Conservation (phyloP, 2,329 filamentous ascomycete genomes). For the Davidsoniella virescens region DNA sequence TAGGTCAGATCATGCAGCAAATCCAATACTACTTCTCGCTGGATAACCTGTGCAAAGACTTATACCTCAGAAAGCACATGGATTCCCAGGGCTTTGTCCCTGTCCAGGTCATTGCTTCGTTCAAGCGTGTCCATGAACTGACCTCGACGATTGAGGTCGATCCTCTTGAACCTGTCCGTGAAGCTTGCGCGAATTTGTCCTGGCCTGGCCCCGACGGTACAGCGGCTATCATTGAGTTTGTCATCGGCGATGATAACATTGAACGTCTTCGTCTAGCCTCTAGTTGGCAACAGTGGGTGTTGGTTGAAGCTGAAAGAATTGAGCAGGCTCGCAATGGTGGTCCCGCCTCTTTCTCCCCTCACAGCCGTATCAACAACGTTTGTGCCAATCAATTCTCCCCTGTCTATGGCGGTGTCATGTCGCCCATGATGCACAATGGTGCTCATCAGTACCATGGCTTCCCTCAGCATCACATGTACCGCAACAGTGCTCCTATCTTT, state of each 20-base stretch:
- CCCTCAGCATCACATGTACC: slow-evolving; percentile 19
- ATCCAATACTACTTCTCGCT: slow-evolving; percentile 95
- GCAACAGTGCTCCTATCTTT: slow-evolving; percentile 11
- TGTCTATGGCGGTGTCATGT: slow-evolving; percentile 4
- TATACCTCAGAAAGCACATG: slow-evolving; percentile 80
- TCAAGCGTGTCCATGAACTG: slow-evolving; percentile 66
- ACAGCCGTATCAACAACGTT: slow-evolving; percentile 15
- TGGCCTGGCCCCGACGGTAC: slow-evolving; percentile 38
- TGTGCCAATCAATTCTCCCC: slow-evolving; percentile 13
- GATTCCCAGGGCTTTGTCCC: slow-evolving; percentile 86
- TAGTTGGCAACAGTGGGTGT: slow-evolving; percentile 66
- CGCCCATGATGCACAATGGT: slow-evolving; percentile 4
- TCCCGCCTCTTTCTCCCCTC: slow-evolving; percentile 25
- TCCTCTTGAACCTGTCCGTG: slow-evolving; percentile 17
- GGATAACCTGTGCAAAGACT: slow-evolving; percentile 87
- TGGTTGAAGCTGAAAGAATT: slow-evolving; percentile 55
- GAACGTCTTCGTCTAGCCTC: slow-evolving; percentile 63
- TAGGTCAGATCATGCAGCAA: slow-evolving; percentile 26
- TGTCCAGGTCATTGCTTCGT: slow-evolving; percentile 62
- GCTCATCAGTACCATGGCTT: slow-evolving; percentile 11
- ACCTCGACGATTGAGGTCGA: slow-evolving; percentile 19
- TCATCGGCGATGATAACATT: slow-evolving; percentile 56
- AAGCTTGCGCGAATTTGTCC: slow-evolving; percentile 41
- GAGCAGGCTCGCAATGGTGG: slow-evolving; percentile 59
- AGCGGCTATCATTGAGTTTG: slow-evolving; percentile 66